Evolutionary conservation across 106 monocot species (phyloP).

Genomic region (Agapanthus africanus): DNA sequence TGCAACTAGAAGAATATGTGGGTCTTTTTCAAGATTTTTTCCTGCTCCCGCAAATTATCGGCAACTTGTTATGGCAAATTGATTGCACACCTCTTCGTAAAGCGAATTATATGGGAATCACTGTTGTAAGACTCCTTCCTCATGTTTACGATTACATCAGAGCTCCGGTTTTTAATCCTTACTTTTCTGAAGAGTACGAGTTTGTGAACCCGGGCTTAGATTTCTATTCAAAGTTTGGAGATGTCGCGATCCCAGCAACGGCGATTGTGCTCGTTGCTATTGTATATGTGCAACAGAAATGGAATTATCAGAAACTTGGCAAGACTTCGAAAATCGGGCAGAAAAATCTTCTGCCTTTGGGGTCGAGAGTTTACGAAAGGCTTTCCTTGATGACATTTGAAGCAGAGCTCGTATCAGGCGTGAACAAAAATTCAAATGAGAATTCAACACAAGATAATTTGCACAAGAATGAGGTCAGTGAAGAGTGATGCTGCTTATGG

Average conservation of each 20-base stretch:
- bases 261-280: constrained; percentile 26
- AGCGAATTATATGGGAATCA: constrained; percentile 51
- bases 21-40: constrained; percentile 68
- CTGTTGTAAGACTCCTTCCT: constrained; percentile 54
- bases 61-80: constrained; percentile 52
- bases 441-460: constrained; percentile 3
- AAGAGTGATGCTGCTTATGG: constrained; percentile 11
- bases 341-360: constrained; percentile 34
- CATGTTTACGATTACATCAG: constrained; percentile 58
- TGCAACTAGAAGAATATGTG: constrained; percentile 49
- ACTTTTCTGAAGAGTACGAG: constrained; percentile 35
- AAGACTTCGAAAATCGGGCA: constrained; percentile 7
- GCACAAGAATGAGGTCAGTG: constrained; percentile 16
- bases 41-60: constrained; percentile 65
- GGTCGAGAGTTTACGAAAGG: constrained; percentile 55
- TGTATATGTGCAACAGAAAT: constrained; percentile 48
- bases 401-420: constrained; percentile 59
- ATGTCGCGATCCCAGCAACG: constrained; percentile 43
- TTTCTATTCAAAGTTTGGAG: constrained; percentile 58
- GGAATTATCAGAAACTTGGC: constrained; percentile 27
- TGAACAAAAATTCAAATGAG: constrained; percentile 32
- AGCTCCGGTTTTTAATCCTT: constrained; percentile 48
- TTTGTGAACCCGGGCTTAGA: constrained; percentile 57
- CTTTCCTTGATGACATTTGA: constrained; percentile 47
- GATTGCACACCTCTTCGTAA: constrained; percentile 50